Percentiles rank a stretch among this genome's conserved stretches.
Evolutionary conservation across 1,284 basidiomycete genomes (phyloP).

Genomic region (Marasmius tenuissimus): DNA sequence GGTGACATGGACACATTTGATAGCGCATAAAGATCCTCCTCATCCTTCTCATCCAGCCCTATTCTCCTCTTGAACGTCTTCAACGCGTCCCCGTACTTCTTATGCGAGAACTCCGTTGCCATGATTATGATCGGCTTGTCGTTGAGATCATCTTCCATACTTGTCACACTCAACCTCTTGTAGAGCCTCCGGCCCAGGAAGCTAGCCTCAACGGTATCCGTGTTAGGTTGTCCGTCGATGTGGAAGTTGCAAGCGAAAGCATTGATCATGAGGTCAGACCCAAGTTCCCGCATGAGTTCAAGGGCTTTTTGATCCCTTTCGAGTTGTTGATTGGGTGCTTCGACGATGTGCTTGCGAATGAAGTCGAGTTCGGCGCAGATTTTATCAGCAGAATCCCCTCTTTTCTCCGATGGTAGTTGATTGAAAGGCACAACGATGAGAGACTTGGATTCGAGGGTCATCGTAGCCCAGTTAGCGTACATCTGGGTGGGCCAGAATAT

Average conservation of each 20-base stretch:
- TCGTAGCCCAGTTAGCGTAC: conserved; percentile 39
- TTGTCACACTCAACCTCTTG: conserved; percentile 33
- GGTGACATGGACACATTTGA: conserved; percentile 45
- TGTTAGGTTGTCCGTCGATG: conserved; percentile 34
- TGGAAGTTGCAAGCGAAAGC: conserved; percentile 47
- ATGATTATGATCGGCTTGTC: conserved; percentile 35
- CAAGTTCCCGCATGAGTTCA: conserved; percentile 31
- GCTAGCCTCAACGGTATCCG: conserved; percentile 44
- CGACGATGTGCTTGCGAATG: conserved; percentile 36
- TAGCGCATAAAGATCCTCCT: conserved; percentile 36
- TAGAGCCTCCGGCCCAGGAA: conserved; percentile 41
- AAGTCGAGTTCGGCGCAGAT: conserved; percentile 33
- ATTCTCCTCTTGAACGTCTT: conserved; percentile 36
- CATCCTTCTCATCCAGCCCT: conserved; percentile 32
- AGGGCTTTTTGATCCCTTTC: conserved; percentile 30
- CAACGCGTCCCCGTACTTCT: conserved; percentile 34
- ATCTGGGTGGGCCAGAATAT: conserved; percentile 19
- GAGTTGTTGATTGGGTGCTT: conserved; percentile 31
- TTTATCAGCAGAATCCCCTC: conserved; percentile 14
- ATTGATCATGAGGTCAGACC: conserved; percentile 46
- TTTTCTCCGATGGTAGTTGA: conserved; percentile 31
- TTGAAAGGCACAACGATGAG: conserved; percentile 39
- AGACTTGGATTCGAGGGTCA: conserved; percentile 28
- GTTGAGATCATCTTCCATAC: conserved; percentile 24
- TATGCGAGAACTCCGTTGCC: conserved; percentile 32